Percentiles rank a stretch among this genome's conserved stretches.
phyloP scores from a whole-genome alignment of 73 alveolate species.

The Effrenium voratum region DNA sequence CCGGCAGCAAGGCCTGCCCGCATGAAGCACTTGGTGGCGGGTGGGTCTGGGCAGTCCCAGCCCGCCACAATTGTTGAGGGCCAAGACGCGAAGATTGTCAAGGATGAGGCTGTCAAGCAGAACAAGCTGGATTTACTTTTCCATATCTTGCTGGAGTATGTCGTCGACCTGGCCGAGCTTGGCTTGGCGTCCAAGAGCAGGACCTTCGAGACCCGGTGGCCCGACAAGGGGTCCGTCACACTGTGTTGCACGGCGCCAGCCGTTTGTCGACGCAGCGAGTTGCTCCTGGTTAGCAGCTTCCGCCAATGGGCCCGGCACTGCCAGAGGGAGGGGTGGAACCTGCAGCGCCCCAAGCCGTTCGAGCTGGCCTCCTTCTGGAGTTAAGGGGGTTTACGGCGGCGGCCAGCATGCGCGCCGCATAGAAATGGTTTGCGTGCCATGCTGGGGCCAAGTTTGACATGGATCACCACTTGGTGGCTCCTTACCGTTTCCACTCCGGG shows the following conservation, averaged over 20 bases:
- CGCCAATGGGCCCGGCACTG: not conserved
- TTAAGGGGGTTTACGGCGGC: constrained; percentile 33
- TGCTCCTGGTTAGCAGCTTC: not conserved
- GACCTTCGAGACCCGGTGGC: too few species aligned
- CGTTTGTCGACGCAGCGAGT: not conserved
- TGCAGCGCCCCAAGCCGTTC: not conserved
- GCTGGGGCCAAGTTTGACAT: not conserved
- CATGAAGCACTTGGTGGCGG: not conserved
- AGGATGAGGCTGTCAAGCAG: not conserved
- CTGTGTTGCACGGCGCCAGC: not conserved
- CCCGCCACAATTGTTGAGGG: not conserved
- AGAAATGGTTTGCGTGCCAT: not conserved
- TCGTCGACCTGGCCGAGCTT: not conserved
- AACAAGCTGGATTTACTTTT: not conserved
- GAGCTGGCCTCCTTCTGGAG: not conserved
- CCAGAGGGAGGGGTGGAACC: not conserved
- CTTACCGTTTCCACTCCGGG: not conserved
- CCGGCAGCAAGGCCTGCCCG: not conserved
- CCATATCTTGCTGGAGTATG: not conserved
- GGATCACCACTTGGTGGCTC: not conserved
- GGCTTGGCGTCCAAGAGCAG: not conserved
- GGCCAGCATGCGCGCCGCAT: not conserved
- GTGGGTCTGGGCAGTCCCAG: not conserved
- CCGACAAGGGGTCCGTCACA: too few species aligned
- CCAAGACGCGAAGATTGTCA: not conserved